Evolutionary conservation across 73 alveolate genomes (phyloP), one percentile per base, ranked within the genome.

Genomic region (Symbiodinium pilosum): DNA sequence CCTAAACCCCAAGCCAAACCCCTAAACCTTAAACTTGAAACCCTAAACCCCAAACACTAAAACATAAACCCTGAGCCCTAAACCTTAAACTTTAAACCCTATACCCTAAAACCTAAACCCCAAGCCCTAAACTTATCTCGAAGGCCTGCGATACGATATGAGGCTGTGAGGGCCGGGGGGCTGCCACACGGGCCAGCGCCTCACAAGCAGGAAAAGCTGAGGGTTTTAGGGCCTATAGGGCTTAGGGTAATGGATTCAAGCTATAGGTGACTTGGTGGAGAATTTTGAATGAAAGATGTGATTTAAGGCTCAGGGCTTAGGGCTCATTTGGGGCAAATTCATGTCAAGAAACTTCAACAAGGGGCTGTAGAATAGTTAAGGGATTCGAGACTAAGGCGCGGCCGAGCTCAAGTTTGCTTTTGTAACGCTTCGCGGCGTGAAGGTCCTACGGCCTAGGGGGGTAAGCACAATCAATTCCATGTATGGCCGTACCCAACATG

Each of bases 91-190:
- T 14, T 14, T 14, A 47, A 47, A 47, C 59, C 59, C 59, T 47
- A 47, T 9, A 47, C 59, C 59, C 59, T 47, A 47, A 47, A 47
- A 6, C 59, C 14, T 47, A 47, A 47, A 47, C 59, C 68, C 68
- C 12, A 51, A 24, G 28, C 68, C 68, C 68, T 0, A 51, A 51
- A 16, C 68, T 24, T 51, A 24, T 51, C 21, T 51, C 18, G 2
- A 4, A 30, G 16, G 44, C 94, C 94, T 87, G 94, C 4, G 97
- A 91, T 26, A 91, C 77, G 75, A 91, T 2, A 40, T 68, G 87
- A 2, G 97, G 97, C 88, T 91, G 97, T 68, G 97, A 71, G 18
- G 97, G 97, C 89, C 47, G 68, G 24, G 97, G 97, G 30, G 97
- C 97, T n/a, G 88, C 97, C 77, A 91, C 97, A 18, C 77, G 43